These are phyloP conservation scores for Calonectria montana DNA, from an alignment of 2,329 filamentous ascomycete genomes.

Conservation along the genomic window DNA sequence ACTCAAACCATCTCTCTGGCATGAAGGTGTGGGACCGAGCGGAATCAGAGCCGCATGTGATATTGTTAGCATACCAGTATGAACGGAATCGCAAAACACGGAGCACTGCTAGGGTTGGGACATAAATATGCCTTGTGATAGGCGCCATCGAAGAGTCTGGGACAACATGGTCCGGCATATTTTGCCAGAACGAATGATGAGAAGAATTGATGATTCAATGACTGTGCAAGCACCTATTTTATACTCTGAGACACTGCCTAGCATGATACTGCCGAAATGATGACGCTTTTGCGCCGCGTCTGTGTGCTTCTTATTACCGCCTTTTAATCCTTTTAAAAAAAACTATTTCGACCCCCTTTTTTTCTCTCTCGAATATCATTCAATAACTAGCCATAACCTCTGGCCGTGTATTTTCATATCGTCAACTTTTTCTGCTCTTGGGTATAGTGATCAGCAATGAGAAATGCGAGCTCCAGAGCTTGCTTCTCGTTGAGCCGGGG, in stretches of 20 bases:
- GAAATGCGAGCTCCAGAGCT: conserved; percentile 91
- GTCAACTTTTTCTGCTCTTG: conserved; percentile 42
- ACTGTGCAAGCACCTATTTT: conserved; percentile 1
- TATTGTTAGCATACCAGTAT: background rate
- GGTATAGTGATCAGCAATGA: conserved; percentile 85
- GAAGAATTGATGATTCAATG: conserved; percentile 23
- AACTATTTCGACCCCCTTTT: background rate
- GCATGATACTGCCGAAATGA: background rate
- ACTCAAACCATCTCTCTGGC: conserved; percentile 65
- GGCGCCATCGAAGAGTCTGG: background rate
- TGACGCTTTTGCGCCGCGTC: background rate
- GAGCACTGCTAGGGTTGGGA: background rate
- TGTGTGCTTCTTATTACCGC: background rate
- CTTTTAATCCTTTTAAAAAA: background rate
- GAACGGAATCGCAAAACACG: conserved; percentile 1
- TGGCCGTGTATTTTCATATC: background rate
- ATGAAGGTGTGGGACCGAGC: conserved; percentile 34
- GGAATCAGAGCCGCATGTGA: conserved; percentile 13
- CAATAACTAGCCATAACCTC: background rate
- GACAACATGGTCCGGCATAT: background rate
- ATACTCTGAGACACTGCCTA: conserved; percentile 17
- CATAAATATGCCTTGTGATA: background rate
- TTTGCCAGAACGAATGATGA: conserved; percentile 14
- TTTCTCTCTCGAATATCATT: background rate
- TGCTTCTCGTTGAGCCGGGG: conserved; percentile 97